Percentiles rank a stretch among this genome's conserved stretches.
These are phyloP conservation scores for Sporobolomyces roseus DNA, from an alignment of 768 basidiomycete genomes.

Conservation along the genomic window DNA sequence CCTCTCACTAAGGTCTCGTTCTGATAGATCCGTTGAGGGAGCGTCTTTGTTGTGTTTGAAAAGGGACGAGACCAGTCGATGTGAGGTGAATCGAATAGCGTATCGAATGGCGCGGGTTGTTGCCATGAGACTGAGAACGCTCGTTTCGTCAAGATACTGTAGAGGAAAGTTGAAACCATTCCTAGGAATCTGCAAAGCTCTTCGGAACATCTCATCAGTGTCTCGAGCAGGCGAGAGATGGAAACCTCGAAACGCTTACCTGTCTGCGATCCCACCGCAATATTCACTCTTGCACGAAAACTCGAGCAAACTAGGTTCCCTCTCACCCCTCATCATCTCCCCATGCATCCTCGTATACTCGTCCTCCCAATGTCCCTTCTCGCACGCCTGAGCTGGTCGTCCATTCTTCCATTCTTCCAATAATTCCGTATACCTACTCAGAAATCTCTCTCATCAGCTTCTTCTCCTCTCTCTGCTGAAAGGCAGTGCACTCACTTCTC, in stretches of 20 bases:
- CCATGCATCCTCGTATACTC: slow-evolving; percentile 22
- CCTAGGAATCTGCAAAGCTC: slow-evolving; percentile 3
- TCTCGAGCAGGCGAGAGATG: background rate
- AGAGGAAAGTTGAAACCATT: slow-evolving; percentile 19
- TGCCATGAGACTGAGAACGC: slow-evolving; percentile 32
- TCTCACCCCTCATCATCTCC: slow-evolving; percentile 17
- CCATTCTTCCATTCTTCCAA: slow-evolving; percentile 32
- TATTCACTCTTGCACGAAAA: slow-evolving; percentile 4
- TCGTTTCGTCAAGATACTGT: slow-evolving; percentile 24
- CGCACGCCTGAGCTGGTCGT: slow-evolving; percentile 12
- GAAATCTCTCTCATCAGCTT: background rate
- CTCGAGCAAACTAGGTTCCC: slow-evolving; percentile 20
- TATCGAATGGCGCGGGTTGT: slow-evolving; percentile 30
- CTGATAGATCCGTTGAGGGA: background rate
- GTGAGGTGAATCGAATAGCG: slow-evolving; percentile 33
- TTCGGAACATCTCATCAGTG: background rate
- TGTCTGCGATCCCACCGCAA: slow-evolving; percentile 36
- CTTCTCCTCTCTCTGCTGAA: background rate
- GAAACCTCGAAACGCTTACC: slow-evolving; percentile 1
- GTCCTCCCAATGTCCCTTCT: slow-evolving; percentile 33
- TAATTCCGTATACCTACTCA: slow-evolving; percentile 25
- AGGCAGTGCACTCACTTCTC: slow-evolving; percentile 11
- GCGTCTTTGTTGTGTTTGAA: background rate
- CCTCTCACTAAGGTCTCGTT: background rate
- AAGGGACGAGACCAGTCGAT: slow-evolving; percentile 32